These are phyloP conservation scores for Rhizopogon rudus DNA, from an alignment of 768 basidiomycete genomes.

Conservation along the genomic window DNA sequence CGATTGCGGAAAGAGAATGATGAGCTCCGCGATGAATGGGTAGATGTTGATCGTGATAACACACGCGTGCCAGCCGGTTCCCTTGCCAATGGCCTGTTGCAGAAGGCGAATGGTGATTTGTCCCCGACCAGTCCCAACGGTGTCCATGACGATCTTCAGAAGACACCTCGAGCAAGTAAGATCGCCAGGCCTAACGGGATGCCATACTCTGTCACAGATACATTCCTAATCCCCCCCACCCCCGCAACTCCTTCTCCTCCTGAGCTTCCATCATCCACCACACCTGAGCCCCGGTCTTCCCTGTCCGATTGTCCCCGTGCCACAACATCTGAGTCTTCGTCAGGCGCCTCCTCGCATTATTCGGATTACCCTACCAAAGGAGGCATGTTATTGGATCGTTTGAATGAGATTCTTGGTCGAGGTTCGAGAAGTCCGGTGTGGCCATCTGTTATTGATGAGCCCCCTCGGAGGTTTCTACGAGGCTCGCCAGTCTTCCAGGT, in stretches of 20 bases:
- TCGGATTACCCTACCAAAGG: slow-evolving; percentile 46
- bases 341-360: slow-evolving; percentile 66
- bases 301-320: slow-evolving; percentile 64
- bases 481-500: slow-evolving; percentile 90
- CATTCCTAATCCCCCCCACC: slow-evolving; percentile 20
- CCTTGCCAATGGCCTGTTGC: slow-evolving; percentile 18
- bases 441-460: slow-evolving; percentile 71
- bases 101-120: slow-evolving; percentile 21
- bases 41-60: slow-evolving; percentile 49
- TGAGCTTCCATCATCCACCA: slow-evolving; percentile 57
- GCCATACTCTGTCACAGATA: slow-evolving; percentile 17
- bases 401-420: slow-evolving; percentile 66
- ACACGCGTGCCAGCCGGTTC: slow-evolving; percentile 44
- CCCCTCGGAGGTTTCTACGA: slow-evolving; percentile 80
- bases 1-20: slow-evolving; percentile 52
- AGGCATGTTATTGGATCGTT: slow-evolving; percentile 54
- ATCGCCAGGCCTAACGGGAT: slow-evolving; percentile 23
- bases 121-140: slow-evolving; percentile 24
- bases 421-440: slow-evolving; percentile 55
- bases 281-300: slow-evolving; percentile 77
- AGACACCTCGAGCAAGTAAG: slow-evolving; percentile 31
- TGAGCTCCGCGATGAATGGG: slow-evolving; percentile 44
- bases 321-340: slow-evolving; percentile 70
- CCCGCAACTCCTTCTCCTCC: slow-evolving; percentile 42
- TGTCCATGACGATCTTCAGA: slow-evolving; percentile 24